Percentiles rank a stretch among this genome's conserved stretches.
Evolutionary conservation across 2,329 filamentous ascomycete genomes (phyloP).

Genomic region (Phaeosphaeriaceae sp.): DNA sequence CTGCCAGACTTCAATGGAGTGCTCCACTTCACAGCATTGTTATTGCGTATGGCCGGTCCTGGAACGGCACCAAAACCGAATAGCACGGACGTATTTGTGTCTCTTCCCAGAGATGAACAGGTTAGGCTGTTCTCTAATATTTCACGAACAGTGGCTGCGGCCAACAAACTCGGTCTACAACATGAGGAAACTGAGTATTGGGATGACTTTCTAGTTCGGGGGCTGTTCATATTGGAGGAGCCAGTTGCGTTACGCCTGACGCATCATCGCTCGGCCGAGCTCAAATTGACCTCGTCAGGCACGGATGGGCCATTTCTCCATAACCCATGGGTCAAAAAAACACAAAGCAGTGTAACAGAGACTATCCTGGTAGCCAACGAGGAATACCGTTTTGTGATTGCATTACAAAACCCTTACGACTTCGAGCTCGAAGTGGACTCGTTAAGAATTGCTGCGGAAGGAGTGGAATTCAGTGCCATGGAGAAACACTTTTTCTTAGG

Average conservation of each 20-base stretch:
- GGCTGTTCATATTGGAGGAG: conserved; percentile 66
- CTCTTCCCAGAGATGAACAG: conserved; percentile 82
- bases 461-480: conserved; percentile 72
- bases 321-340: conserved; percentile 82
- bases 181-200: conserved; percentile 84
- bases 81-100: conserved; percentile 71
- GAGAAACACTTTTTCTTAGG: conserved; percentile 73
- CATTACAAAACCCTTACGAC: conserved; percentile 92
- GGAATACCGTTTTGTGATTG: conserved; percentile 76
- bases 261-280: conserved; percentile 42
- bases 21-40: conserved; percentile 82
- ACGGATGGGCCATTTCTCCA: conserved; percentile 85
- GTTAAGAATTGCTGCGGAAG: conserved; percentile 75
- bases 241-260: conserved; percentile 34
- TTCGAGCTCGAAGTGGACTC: conserved; percentile 89
- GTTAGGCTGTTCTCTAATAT: conserved; percentile 84
- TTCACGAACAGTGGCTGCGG: conserved; percentile 79
- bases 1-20: conserved; percentile 90
- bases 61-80: conserved; percentile 74
- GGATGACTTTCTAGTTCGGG: conserved; percentile 94
- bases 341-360: conserved; percentile 63
- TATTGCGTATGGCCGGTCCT: conserved; percentile 81
- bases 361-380: conserved; percentile 80
- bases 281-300: conserved; percentile 42
- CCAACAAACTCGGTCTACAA: conserved; percentile 73